Evolutionary conservation across 805 yeast species (phyloP), one percentile per base, ranked within the genome.

Genomic region (Wickerhamomyces chambardii): DNA sequence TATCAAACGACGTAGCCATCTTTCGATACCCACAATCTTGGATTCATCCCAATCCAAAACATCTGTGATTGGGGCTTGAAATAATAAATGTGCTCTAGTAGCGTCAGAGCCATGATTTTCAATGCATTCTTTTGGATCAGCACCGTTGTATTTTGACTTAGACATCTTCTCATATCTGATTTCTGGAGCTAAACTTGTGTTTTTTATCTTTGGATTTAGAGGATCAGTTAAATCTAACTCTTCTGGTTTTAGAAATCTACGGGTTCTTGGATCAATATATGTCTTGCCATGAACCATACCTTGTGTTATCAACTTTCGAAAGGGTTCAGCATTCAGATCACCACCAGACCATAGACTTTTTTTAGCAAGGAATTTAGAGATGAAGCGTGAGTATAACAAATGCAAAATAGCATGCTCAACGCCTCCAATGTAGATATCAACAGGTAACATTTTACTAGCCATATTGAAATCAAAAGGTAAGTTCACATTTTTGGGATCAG

Each of bases 241-340:
- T 1, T 79, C 77, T 0, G 94, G 90, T 46, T 76, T 84, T 44
- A 92, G 62, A 54, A 82, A 90, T 37, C 78, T 61, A 0, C 90
- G 92, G 22, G 70, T 79, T 1, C 55, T 58, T 4, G 95, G 92
- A 44, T 89, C 80, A 7, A 66, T 63, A 46, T 55, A 84, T 0
- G 98, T 92, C 50, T 74, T 77, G 3, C 97, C 97, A 41, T 90
- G 96, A 4, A 92, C 98, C 98, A 92, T 92, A 15, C 98, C 98
- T 56, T 90, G 97, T 2, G 97, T 89, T 2, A 90, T 78, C 26
- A 92, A 64, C 40, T 71, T 72, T 37, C 63, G 70, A 50, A 92
- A 76, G 2, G 98, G 98, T 51, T 92, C 98, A 17, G 84, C 86
- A 4, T 60, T 59, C 32, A 63, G 44, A 3, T 55, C 53, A 3